A percentile compares a stretch with the other conserved stretches of the same genome.
These are phyloP conservation scores for Ogataea kodamae DNA, from an alignment of 805 yeast genomes.

Conservation along the genomic window DNA sequence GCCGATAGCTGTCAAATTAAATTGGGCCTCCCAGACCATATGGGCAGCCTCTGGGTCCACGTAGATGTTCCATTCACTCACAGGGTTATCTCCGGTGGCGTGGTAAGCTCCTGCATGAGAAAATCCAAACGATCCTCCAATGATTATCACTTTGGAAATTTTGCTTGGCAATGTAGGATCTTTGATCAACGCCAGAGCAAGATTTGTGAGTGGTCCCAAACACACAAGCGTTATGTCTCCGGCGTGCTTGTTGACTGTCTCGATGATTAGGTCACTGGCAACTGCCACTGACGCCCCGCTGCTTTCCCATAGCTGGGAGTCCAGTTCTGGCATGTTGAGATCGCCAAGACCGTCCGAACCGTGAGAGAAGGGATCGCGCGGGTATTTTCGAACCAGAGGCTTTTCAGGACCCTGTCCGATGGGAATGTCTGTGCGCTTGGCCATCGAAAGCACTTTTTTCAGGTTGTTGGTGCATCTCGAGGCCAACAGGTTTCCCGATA, in stretches of 20 bases:
- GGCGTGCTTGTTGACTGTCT: conserved; percentile 17
- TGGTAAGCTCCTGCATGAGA: conserved; percentile 23
- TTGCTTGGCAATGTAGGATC: conserved; percentile 24
- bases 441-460: conserved; percentile 23
- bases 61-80: conserved; percentile 28
- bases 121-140: conserved; percentile 29
- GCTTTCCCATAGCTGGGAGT: conserved; percentile 15
- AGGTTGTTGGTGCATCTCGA: conserved; percentile 22
- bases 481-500: conserved; percentile 26
- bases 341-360: conserved; percentile 28
- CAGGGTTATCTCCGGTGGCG: conserved; percentile 31
- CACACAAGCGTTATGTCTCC: conserved; percentile 22
- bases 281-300: conserved; percentile 9
- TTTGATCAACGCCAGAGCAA: conserved; percentile 26
- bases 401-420: conserved; percentile 30
- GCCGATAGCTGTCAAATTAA: conserved; percentile 27
- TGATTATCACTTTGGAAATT: conserved; percentile 23
- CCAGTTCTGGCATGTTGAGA: conserved; percentile 20
- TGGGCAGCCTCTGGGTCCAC: conserved; percentile 30
- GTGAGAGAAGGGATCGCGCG: conserved; percentile 28
- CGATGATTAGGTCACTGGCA: conserved; percentile 24
- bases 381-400: conserved; percentile 26
- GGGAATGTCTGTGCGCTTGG: conserved; percentile 19
- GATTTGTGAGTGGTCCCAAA: conserved; percentile 26
- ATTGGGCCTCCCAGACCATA: conserved; percentile 21